These are phyloP conservation scores for Colletotrichum horii DNA, from an alignment of 2,329 filamentous ascomycete species.

Conservation along the genomic window DNA sequence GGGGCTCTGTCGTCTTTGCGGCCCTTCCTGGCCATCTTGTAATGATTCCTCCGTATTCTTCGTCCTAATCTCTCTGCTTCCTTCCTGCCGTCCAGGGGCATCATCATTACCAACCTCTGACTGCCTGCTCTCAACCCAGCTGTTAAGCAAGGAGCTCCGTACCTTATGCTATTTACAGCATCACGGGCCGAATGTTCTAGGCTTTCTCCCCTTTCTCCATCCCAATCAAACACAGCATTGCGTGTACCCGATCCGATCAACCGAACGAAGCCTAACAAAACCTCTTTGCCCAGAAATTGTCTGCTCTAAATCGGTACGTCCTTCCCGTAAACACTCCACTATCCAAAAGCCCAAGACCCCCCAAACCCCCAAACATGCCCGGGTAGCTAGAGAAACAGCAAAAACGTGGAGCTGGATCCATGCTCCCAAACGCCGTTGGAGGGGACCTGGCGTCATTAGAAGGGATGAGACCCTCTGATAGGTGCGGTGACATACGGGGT, in stretches of 20 bases:
- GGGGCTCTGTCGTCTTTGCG: neutral
- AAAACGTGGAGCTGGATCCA: conserved; percentile 9
- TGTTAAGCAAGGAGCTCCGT: neutral
- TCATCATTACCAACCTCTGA: neutral
- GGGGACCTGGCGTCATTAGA: conserved; percentile 17
- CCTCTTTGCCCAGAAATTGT: neutral
- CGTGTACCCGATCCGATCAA: neutral
- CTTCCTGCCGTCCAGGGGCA: too few species aligned
- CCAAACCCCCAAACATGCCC: neutral
- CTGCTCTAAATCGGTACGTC: neutral
- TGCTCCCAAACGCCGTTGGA: conserved; percentile 13
- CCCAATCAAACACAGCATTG: neutral
- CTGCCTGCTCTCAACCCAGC: neutral
- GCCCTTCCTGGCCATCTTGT: neutral
- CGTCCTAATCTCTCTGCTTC: neutral
- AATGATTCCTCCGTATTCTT: neutral
- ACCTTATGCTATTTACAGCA: neutral
- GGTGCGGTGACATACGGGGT: conserved; percentile 14
- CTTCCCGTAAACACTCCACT: neutral
- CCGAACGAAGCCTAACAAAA: neutral
- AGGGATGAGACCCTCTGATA: conserved; percentile 11
- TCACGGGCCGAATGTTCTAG: neutral
- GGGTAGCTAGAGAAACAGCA: neutral
- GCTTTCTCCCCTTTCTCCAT: neutral
- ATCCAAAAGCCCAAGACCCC: neutral